Evolutionary conservation across 1,284 basidiomycete genomes (phyloP).

Genomic region (Filobasidium uniguttulatum): DNA sequence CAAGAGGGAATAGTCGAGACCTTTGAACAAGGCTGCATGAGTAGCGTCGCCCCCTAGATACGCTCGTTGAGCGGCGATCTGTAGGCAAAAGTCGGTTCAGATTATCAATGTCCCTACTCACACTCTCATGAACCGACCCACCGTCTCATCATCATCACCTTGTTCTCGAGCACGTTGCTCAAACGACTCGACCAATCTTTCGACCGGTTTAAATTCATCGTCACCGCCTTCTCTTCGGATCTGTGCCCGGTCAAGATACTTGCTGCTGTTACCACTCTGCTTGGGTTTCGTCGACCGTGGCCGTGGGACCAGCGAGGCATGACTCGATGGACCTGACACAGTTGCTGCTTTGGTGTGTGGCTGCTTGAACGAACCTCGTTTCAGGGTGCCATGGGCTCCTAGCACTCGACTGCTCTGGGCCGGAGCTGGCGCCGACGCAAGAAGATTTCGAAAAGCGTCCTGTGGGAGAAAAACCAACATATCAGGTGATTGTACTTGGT

Average conservation of each 20-base stretch:
- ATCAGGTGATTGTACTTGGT: too few relatives aligned
- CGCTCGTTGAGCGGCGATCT: conserved; percentile 61
- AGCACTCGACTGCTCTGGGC: too few relatives aligned
- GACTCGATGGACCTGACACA: too few relatives aligned
- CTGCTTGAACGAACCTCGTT: too few relatives aligned
- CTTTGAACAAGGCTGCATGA: conserved; percentile 71
- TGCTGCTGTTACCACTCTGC: too few relatives aligned
- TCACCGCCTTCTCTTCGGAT: conserved; percentile 29
- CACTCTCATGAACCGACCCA: conserved; percentile 17
- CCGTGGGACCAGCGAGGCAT: too few relatives aligned
- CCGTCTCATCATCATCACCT: conserved; percentile 47
- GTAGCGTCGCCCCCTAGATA: conserved; percentile 79
- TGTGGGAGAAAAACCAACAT: too few relatives aligned
- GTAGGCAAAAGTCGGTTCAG: not conserved
- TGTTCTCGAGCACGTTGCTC: conserved; percentile 49
- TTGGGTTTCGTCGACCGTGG: too few relatives aligned
- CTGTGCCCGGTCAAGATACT: conserved; percentile 35
- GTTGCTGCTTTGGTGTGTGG: too few relatives aligned
- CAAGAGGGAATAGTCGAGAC: conserved; percentile 73
- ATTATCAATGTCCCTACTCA: conserved; percentile 1
- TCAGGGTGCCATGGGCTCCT: too few relatives aligned
- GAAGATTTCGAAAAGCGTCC: conserved; percentile 14
- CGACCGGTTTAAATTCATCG: conserved; percentile 41
- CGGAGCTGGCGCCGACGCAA: conserved; percentile 8
- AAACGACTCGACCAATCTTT: conserved; percentile 65